Percentiles rank a stretch among this genome's conserved stretches.
Evolutionary conservation across 257 asterid species (phyloP).

Genomic region (Lycium barbarum): DNA sequence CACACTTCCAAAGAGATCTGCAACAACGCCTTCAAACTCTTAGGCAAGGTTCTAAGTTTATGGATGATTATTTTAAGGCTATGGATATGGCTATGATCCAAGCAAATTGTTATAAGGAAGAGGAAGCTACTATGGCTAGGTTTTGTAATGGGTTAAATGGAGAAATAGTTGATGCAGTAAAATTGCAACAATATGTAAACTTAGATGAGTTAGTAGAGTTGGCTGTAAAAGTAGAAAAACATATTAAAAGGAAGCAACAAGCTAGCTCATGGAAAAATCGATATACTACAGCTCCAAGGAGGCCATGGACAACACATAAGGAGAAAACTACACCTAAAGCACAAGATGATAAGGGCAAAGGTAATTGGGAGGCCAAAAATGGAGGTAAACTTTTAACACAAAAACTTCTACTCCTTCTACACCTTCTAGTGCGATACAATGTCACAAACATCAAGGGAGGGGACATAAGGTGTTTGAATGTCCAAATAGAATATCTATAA

Average conservation of each 20-base stretch:
- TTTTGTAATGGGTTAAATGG: too few relatives aligned
- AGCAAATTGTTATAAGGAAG: not conserved
- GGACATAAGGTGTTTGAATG: not conserved
- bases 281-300: not conserved
- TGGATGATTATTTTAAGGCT: not conserved
- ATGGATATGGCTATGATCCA: not conserved
- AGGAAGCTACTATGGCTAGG: not conserved
- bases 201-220: not conserved
- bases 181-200: not conserved
- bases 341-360: not conserved
- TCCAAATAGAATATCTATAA: not conserved
- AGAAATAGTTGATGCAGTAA: not conserved
- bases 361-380: not conserved
- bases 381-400: not conserved
- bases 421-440: too few relatives aligned
- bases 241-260: not conserved
- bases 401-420: too few relatives aligned
- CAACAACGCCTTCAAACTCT: too few relatives aligned
- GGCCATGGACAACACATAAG: not conserved
- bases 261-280: not conserved
- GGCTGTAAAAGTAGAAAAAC: not conserved
- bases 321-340: not conserved
- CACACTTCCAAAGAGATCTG: too few relatives aligned
- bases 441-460: too few relatives aligned
- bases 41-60: too few relatives aligned